Base-by-base conservation (phyloP, 176 grass and related monocot genomes). In the Avena atlantica region DNA sequence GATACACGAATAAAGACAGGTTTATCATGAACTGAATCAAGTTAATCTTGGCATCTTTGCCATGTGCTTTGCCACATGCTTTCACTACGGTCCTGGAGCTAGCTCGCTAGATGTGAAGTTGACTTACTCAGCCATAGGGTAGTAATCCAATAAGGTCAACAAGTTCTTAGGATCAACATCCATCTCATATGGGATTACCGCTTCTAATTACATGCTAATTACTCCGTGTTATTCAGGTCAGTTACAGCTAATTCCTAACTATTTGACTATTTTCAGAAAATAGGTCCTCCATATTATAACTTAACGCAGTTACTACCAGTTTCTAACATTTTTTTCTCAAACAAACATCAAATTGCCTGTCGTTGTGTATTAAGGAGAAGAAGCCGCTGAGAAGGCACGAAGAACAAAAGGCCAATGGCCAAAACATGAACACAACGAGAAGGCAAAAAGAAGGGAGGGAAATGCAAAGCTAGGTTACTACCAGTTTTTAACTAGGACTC, bases 41-140 rank as follows among this genome's bases (percentile, higher is more conserved):
- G 16, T 55, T 77, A 34, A 56, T 55, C 29, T 19, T 57, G 67
- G 19, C 59, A 80, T 80, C 47, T 87, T 29, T 77, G 34, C 17
- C 83, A 89, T 86, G 70, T 89, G 59, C 60, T 50, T 81, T 23
- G 8, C 36, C 20, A 40, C 4, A 50, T 59, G 16, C 50, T 73
- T 78, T 47, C 71, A n/a, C 31, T 62, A 23, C 19, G 50, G 52
- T 81, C 68, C n/a, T 67, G 23, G 65, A 83, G 59, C 17, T 47
- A 61, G 23, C 13, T 34, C 6, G 27, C 63, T 24, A 31, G 25
- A 49, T 48, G 48, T 51, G 42, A 42, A 12, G 71, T 19, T 81
- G 24, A 51, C 40, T 24, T 48, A 14, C 12, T 74, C 45, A 25
- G 20, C 70, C n/a, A 0, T 74, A 48, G 44, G 8, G 45, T 4